A percentile compares a stretch with the other conserved stretches of the same genome.
phyloP scores from a whole-genome alignment of 2,329 filamentous ascomycete species.

The Pyricularia sp. region DNA sequence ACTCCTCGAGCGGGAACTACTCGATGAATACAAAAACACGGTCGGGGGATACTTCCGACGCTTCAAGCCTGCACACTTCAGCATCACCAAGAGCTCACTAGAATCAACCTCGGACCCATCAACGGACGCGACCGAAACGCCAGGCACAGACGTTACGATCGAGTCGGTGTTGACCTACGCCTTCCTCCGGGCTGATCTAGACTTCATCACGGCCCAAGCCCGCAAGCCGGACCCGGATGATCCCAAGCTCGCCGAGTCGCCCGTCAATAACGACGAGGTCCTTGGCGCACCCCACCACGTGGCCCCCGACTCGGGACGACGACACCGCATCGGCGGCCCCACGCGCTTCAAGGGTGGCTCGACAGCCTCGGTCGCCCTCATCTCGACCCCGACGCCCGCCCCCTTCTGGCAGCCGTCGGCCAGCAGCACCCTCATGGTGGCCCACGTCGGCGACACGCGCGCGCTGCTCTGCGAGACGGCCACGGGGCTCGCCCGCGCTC shows the following conservation, averaged over 20 bases:
- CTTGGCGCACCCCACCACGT: constrained; percentile 45
- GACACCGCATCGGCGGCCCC: constrained; percentile 55
- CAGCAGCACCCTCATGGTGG: constrained; percentile 69
- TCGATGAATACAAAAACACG: constrained; percentile 66
- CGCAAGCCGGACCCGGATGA: constrained; percentile 66
- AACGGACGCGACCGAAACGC: not conserved
- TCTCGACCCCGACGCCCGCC: constrained; percentile 80
- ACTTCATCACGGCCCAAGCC: constrained; percentile 85
- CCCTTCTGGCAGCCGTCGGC: constrained; percentile 93
- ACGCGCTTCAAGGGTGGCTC: constrained; percentile 85
- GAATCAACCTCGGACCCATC: not conserved
- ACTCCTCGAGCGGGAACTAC: constrained; percentile 55
- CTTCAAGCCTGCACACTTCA: constrained; percentile 72
- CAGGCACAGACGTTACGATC: constrained; percentile 35
- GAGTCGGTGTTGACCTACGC: constrained; percentile 80
- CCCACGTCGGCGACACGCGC: constrained; percentile 87
- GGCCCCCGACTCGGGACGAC: constrained; percentile 30
- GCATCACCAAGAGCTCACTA: constrained; percentile 17
- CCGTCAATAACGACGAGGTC: constrained; percentile 75
- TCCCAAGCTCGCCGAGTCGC: constrained; percentile 55
- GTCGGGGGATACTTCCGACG: constrained; percentile 91
- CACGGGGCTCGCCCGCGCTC: constrained; percentile 64
- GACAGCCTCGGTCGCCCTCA: constrained; percentile 77
- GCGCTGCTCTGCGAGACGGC: constrained; percentile 79
- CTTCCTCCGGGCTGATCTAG: constrained; percentile 84